A percentile compares a stretch with the other conserved stretches of the same genome.
Evolutionary conservation across 2,329 filamentous ascomycete genomes (phyloP).

Genomic region (Colletotrichum horii): DNA sequence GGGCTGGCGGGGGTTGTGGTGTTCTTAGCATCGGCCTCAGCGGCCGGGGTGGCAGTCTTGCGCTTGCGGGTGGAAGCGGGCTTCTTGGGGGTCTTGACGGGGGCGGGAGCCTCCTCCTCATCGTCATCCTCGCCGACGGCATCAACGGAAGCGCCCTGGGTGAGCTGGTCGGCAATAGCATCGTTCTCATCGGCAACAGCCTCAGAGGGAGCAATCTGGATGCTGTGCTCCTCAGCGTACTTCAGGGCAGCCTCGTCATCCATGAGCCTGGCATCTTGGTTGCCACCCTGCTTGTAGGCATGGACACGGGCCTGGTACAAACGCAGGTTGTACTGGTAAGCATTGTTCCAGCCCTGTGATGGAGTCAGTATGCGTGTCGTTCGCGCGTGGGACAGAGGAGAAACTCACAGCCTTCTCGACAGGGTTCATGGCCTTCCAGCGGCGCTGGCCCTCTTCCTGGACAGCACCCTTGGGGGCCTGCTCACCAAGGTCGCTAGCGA

Average conservation of each 20-base stretch:
- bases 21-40: slow-evolving; percentile 41
- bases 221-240: slow-evolving; percentile 64
- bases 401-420: slow-evolving; percentile 68
- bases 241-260: slow-evolving; percentile 62
- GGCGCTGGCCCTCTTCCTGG: slow-evolving; percentile 82
- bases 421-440: slow-evolving; percentile 81
- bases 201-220: slow-evolving; percentile 57
- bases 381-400: background rate
- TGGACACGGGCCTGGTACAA: slow-evolving; percentile 70
- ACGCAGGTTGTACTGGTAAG: slow-evolving; percentile 71
- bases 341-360: slow-evolving; percentile 63
- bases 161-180: slow-evolving; percentile 64
- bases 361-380: slow-evolving; percentile 1
- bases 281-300: slow-evolving; percentile 68
- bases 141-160: slow-evolving; percentile 44
- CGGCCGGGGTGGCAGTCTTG: slow-evolving; percentile 57
- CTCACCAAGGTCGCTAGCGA: slow-evolving; percentile 78
- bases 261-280: slow-evolving; percentile 64
- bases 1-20: slow-evolving; percentile 55
- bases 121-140: slow-evolving; percentile 49
- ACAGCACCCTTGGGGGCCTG: slow-evolving; percentile 84
- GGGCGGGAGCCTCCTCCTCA: slow-evolving; percentile 41
- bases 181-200: slow-evolving; percentile 51
- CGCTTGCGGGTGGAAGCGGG: slow-evolving; percentile 56
- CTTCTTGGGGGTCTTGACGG: slow-evolving; percentile 65